phyloP scores from a whole-genome alignment of 305 asterid species.

The Salvia sclarea region DNA sequence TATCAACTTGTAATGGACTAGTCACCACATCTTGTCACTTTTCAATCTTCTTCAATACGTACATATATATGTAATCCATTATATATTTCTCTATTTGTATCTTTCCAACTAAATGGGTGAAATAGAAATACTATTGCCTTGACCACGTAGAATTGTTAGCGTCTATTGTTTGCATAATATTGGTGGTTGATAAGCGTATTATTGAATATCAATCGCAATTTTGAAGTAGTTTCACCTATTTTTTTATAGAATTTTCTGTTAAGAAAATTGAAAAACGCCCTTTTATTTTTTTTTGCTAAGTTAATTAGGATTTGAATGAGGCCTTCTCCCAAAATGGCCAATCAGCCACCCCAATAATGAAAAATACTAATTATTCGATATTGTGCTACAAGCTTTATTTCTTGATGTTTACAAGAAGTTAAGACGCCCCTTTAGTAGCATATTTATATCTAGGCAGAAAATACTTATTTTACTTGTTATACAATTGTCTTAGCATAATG shows the following conservation, averaged over 20 bases:
- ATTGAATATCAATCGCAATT: background rate
- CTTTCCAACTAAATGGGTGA: background rate
- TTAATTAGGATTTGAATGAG: background rate
- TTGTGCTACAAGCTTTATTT: slow-evolving; percentile 20
- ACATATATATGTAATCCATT: background rate
- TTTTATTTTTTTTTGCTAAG: background rate
- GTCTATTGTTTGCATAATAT: background rate
- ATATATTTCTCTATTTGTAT: background rate
- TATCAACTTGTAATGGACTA: slow-evolving; percentile 44
- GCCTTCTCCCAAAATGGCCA: background rate
- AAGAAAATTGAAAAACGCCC: no score
- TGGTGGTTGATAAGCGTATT: background rate
- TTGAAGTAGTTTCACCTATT: no score
- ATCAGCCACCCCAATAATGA: no score
- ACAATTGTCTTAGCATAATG: background rate
- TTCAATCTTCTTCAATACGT: slow-evolving; percentile 28
- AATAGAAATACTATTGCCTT: background rate
- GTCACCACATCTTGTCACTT: slow-evolving; percentile 33
- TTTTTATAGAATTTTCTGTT: no score
- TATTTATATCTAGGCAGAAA: background rate
- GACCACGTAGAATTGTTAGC: background rate
- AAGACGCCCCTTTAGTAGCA: background rate
- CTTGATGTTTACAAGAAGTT: background rate
- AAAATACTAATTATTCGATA: background rate
- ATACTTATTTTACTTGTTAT: background rate